phyloP scores from a whole-genome alignment of 2,329 filamentous ascomycete genomes.

The Scytalidium sp. region DNA sequence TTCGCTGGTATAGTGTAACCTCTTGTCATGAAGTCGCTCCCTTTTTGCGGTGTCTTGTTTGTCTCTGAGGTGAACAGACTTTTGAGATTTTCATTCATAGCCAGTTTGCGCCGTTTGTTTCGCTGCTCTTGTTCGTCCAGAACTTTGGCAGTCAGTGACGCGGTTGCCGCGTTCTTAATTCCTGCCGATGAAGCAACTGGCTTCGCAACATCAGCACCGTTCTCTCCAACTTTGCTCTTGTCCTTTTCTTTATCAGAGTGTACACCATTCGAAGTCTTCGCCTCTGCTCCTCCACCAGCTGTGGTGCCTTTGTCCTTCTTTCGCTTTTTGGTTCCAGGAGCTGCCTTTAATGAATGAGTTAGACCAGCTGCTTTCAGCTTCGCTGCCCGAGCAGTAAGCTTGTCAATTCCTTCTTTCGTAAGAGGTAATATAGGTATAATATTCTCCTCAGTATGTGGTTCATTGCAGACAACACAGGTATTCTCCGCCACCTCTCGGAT shows the following conservation, averaged over 20 bases:
- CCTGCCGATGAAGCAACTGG: conserved; percentile 37
- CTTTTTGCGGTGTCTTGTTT: conserved; percentile 32
- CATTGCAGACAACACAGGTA: conserved; percentile 69
- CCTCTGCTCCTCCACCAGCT: conserved; percentile 28
- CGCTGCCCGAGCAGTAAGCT: conserved; percentile 62
- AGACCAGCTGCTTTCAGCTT: conserved; percentile 70
- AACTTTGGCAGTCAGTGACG: conserved; percentile 81
- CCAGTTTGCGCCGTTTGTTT: conserved; percentile 75
- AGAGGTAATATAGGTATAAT: conserved; percentile 79
- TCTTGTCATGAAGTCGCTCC: conserved; percentile 55
- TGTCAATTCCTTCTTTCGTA: conserved; percentile 66
- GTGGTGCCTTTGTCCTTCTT: conserved; percentile 56
- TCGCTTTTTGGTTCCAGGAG: conserved; percentile 68
- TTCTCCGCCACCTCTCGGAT: conserved; percentile 75
- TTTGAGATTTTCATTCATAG: conserved; percentile 50
- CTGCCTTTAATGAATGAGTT: conserved; percentile 87
- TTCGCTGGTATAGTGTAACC: conserved; percentile 50
- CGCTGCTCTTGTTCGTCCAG: conserved; percentile 80
- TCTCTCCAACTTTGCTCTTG: conserved; percentile 22
- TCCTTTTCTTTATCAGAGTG: conserved; percentile 21
- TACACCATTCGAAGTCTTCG: conserved; percentile 13
- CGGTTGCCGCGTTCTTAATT: conserved; percentile 87
- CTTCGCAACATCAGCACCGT: conserved; percentile 13
- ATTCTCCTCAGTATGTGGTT: conserved; percentile 68
- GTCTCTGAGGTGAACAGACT: conserved; percentile 46